Base-by-base conservation (phyloP, 2,329 filamentous ascomycete genomes). In the Pseudogymnoascus sp. region DNA sequence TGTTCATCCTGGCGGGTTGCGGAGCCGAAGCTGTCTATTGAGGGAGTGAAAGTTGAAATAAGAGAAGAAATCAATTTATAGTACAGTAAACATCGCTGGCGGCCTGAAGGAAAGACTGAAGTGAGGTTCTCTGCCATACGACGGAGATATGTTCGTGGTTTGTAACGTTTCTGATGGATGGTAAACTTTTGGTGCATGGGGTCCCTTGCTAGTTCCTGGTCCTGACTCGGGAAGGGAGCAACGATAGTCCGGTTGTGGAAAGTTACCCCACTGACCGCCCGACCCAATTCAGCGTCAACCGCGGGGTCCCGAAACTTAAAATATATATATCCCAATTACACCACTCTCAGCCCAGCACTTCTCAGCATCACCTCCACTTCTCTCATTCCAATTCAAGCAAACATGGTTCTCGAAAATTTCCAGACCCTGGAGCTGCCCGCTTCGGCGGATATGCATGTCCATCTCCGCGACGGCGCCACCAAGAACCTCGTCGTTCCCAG, bases 401-500 rank as follows among this genome's bases (percentile, higher is more conserved):
- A 31, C 23, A 68, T 67, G 67, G n/a, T 62, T 10, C 59, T 68
- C 8, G 50, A 66, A 31, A 70, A 71, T 31, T 67, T 71, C 35
- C 62, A 71, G 61, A 67, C 66, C 16, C 67, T 82, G 47, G 80
- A 84, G 76, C 79, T 89, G 69, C 84, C 85, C 60, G 80, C 86
- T 21, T 78, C 84, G 65, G 86, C 86, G 61, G 86, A 89, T 74
- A 84, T 88, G 75, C 70, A 73, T 56, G 87, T 90, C 69, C 88
- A 91, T 74, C 78, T 91, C 68, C 84, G 88, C 31, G 84, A 90
- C 73, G 87, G 82, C 18, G 78, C 82, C 64, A 82, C 86, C 79
- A 85, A 87, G 81, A 77, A 84, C 64, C 70, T 80, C 14, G 80
- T 84, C 50, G 79, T 78, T 31, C 81, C 81, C 28, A 79, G 77